phyloP scores from a whole-genome alignment of 345 rosid genomes.

The Ceriops decandra region DNA sequence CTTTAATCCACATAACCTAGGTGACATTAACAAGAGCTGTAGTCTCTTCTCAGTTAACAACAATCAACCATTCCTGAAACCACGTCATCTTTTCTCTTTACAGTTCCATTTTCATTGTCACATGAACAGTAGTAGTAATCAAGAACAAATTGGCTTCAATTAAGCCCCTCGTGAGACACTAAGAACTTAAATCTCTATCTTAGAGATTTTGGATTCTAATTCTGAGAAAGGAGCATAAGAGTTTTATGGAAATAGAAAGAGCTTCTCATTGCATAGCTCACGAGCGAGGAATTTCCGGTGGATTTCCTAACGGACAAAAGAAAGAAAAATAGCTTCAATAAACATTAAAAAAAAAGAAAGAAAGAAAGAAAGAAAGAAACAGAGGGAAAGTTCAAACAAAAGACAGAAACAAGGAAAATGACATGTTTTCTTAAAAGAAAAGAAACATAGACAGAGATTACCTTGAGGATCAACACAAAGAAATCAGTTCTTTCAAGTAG shows the following conservation, averaged over 20 bases:
- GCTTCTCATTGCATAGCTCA: too few relatives aligned
- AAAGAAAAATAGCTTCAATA: neutral
- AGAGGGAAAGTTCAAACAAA: neutral
- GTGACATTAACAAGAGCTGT: conserved; percentile 10
- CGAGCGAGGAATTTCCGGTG: too few relatives aligned
- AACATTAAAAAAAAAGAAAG: neutral
- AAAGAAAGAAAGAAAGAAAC: neutral
- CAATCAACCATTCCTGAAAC: neutral
- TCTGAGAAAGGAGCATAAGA: too few relatives aligned
- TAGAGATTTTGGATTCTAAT: too few relatives aligned
- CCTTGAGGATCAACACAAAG: neutral
- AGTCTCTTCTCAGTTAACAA: neutral
- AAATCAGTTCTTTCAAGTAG: neutral
- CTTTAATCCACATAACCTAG: conserved; percentile 9
- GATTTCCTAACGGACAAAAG: too few relatives aligned
- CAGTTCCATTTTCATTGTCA: neutral
- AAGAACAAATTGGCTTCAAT: too few relatives aligned
- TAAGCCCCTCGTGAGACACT: too few relatives aligned
- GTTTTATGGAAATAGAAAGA: too few relatives aligned
- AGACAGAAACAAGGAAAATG: neutral
- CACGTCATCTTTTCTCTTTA: neutral
- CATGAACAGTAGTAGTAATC: neutral
- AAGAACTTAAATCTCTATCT: too few relatives aligned
- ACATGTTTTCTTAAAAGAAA: too few relatives aligned
- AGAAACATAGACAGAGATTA: neutral